Evolutionary conservation across 2,329 filamentous ascomycete genomes (phyloP).

Genomic region (Didymella glomerata): DNA sequence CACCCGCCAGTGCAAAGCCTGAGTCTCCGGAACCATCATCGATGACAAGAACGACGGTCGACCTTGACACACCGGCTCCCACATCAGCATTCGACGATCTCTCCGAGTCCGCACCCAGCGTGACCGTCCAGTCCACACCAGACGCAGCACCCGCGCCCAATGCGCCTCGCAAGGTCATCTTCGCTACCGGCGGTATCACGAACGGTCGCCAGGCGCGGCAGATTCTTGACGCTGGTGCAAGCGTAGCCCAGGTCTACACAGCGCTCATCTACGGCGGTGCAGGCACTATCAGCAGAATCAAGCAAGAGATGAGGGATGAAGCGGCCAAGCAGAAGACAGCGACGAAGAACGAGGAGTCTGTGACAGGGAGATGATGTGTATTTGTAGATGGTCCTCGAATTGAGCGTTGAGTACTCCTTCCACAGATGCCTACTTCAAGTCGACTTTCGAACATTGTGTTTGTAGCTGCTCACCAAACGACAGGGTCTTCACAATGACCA

Average conservation of each 20-base stretch:
- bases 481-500: too few species aligned
- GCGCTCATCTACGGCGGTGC: slow-evolving; percentile 70
- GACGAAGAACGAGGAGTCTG: slow-evolving; percentile 24
- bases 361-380: slow-evolving; percentile 3
- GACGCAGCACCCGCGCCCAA: slow-evolving; percentile 37
- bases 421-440: background rate
- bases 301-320: slow-evolving; percentile 59
- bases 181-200: slow-evolving; percentile 92
- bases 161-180: slow-evolving; percentile 75
- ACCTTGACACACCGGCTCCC: slow-evolving; percentile 30
- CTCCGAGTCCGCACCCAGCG: slow-evolving; percentile 38
- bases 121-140: slow-evolving; percentile 31
- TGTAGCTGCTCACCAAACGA: background rate
- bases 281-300: slow-evolving; percentile 66
- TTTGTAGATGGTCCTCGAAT: background rate
- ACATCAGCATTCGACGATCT: slow-evolving; percentile 44
- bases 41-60: slow-evolving; percentile 30
- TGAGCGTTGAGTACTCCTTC: background rate
- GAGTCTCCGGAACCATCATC: slow-evolving; percentile 8
- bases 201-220: slow-evolving; percentile 84
- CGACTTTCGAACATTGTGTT: background rate
- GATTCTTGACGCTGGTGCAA: slow-evolving; percentile 87
- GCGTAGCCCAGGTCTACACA: slow-evolving; percentile 91
- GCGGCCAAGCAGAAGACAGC: slow-evolving; percentile 35
- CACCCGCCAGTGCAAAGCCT: slow-evolving; percentile 7